Percentiles rank a stretch among this genome's conserved stretches.
phyloP scores from a whole-genome alignment of 2,329 filamentous ascomycete genomes.

The Exophiala oligosperma region DNA sequence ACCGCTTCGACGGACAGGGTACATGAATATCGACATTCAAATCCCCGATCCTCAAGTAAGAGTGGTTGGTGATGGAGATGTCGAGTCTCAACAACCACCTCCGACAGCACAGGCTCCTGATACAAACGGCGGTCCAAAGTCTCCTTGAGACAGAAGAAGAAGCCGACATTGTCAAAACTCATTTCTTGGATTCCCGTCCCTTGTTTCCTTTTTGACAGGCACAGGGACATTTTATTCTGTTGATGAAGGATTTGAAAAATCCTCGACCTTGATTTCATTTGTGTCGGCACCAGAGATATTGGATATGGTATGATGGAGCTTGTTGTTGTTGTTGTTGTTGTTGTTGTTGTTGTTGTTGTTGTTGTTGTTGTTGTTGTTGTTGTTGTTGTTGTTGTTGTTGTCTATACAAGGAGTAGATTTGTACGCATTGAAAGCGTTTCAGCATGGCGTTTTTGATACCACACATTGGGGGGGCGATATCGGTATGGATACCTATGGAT shows the following conservation, averaged over 20 bases:
- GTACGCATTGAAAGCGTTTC: background rate
- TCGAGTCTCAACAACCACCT: slow-evolving; percentile 13
- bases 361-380: no score
- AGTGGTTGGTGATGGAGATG: slow-evolving; percentile 36
- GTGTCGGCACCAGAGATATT: background rate
- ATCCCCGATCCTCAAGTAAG: slow-evolving; percentile 52
- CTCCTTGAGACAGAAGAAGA: background rate
- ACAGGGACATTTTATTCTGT: background rate
- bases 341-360: no score
- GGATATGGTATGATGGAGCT: background rate
- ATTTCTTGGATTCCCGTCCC: no score
- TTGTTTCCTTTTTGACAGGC: no score
- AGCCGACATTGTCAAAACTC: no score
- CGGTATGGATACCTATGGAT: no score
- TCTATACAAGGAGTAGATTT: no score
- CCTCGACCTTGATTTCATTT: background rate
- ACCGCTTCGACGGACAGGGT: slow-evolving; percentile 77
- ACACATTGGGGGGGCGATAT: no score
- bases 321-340: no score
- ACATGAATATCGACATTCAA: slow-evolving; percentile 65
- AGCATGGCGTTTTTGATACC: background rate
- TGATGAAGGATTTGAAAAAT: background rate
- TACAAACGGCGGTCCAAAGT: background rate
- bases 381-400: no score
- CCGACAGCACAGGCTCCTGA: slow-evolving; percentile 8